Conservation (phyloP, 2,329 filamentous ascomycete genomes). For the Fusarium cyanostomum region DNA sequence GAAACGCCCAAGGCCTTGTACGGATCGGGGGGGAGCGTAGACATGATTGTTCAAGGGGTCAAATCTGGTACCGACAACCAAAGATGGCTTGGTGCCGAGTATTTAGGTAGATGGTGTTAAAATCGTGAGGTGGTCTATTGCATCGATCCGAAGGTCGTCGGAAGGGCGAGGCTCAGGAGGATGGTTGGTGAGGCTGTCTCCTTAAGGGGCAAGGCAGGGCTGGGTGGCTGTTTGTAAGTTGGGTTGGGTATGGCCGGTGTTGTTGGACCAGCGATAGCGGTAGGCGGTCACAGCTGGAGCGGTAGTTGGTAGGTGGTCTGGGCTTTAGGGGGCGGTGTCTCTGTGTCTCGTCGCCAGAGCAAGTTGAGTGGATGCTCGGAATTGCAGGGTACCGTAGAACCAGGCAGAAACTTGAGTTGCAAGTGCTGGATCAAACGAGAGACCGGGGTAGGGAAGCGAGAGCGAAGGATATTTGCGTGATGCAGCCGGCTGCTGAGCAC, state of each 20-base stretch:
- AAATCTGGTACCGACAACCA: conserved; percentile 22
- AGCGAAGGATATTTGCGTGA: conserved; percentile 35
- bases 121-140: conserved; percentile 31
- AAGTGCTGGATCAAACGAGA: conserved; percentile 40
- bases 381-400: conserved; percentile 40
- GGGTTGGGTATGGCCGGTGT: conserved; percentile 34
- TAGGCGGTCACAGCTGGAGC: conserved; percentile 20
- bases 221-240: conserved; percentile 38
- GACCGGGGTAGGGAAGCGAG: conserved; percentile 33
- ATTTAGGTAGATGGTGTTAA: conserved; percentile 22
- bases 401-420: conserved; percentile 42
- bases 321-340: conserved; percentile 43
- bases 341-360: conserved; percentile 40
- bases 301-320: conserved; percentile 39
- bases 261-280: conserved; percentile 27
- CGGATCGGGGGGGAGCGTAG: conserved; percentile 73
- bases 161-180: conserved; percentile 35
- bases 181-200: conserved; percentile 38
- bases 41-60: conserved; percentile 50
- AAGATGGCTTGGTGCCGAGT: conserved; percentile 24
- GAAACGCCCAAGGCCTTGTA: conserved; percentile 80
- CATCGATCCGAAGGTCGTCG: conserved; percentile 39
- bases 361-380: conserved; percentile 37
- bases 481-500: conserved; percentile 46
- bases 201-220: conserved; percentile 30